Conservation (phyloP, 23 red algal genomes). For the Gracilaria gracilis region DNA sequence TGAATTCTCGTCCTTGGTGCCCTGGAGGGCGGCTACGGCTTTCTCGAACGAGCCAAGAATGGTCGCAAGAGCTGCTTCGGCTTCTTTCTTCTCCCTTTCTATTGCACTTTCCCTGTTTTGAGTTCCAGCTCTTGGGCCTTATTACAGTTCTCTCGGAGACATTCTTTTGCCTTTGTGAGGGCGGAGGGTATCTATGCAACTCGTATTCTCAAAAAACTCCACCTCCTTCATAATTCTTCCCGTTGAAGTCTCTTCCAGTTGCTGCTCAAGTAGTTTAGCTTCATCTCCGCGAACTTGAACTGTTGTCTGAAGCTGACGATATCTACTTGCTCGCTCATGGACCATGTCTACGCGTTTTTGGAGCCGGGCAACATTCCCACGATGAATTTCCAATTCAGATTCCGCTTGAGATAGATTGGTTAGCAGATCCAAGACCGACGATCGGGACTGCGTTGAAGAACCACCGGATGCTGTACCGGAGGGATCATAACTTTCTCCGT, state of each 20-base stretch:
- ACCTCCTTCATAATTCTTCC: slow-evolving; percentile 64
- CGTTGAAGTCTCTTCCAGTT: slow-evolving; percentile 40
- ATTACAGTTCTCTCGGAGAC: neutral
- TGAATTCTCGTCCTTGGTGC: slow-evolving; percentile 35
- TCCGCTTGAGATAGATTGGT: slow-evolving; percentile 46
- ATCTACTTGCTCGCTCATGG: slow-evolving; percentile 16
- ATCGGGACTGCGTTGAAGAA: slow-evolving; percentile 32
- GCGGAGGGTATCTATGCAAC: slow-evolving; percentile 36
- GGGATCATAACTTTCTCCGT: slow-evolving; percentile 96
- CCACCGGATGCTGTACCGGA: slow-evolving; percentile 94
- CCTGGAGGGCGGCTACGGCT: slow-evolving; percentile 21
- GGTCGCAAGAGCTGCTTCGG: slow-evolving; percentile 39
- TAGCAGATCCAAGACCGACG: slow-evolving; percentile 51
- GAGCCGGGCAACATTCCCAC: slow-evolving; percentile 17
- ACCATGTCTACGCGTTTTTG: neutral
- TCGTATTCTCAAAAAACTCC: slow-evolving; percentile 18
- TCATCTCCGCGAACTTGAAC: slow-evolving; percentile 55
- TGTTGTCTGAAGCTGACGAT: slow-evolving; percentile 51
- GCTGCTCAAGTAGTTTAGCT: slow-evolving; percentile 44
- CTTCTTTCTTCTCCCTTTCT: slow-evolving; percentile 45
- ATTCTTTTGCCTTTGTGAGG: slow-evolving; percentile 41
- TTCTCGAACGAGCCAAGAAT: neutral
- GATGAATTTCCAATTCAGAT: slow-evolving; percentile 56
- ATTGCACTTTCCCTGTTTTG: slow-evolving; percentile 56
- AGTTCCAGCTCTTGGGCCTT: slow-evolving; percentile 53